Base-by-base conservation (phyloP, 768 basidiomycete species). In the Auricularia sp. region DNA sequence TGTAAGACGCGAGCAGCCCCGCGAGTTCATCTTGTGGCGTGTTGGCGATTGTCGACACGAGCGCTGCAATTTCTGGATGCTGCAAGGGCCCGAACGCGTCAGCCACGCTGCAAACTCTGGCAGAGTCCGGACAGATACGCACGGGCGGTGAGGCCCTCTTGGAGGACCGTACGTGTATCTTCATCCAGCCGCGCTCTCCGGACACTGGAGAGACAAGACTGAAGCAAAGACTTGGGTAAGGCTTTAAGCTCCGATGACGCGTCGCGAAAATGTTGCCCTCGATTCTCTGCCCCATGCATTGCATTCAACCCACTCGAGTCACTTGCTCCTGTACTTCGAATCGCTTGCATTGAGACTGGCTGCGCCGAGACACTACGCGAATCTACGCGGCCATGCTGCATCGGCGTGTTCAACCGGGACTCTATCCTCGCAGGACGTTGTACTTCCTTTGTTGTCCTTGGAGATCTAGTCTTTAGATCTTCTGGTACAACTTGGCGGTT, bases 121-220 rank as follows among this genome's bases (percentile, higher is more conserved):
- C 21, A 54, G 42, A 23, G 62, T 64, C 34, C 60, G 61, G 53
- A 63, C 62, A 68, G 68, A 63, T 61, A 80, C 86, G 74, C 73
- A 91, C 91, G 70, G 90, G 90, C 70, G 87, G 82, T 68, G 83
- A 81, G 71, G 84, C 84, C 79, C 86, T 88, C 85, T 90, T 92
- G 61, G 89, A 66, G 12, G 65, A 62, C 66, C 70, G 71, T 23
- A 66, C 87, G 71, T 85, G 80, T 77, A 94, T 92, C 84, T 88
- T 92, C 92, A 94, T 94, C 64, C 63, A 29, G 23, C 29, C 56
- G 29, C 23, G 23, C 23, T 29, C 56, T 12, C 56, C 29, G 23
- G 21, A 29, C 56, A 42, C 39, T 42, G 39, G 39, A 42, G 56
- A 59, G 56, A 59, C 29, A 59, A 59, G 56, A 33, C 29, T 33